Conservation (phyloP, 192 early-diverging fungal species). For the Rhizophagus prolifer region DNA sequence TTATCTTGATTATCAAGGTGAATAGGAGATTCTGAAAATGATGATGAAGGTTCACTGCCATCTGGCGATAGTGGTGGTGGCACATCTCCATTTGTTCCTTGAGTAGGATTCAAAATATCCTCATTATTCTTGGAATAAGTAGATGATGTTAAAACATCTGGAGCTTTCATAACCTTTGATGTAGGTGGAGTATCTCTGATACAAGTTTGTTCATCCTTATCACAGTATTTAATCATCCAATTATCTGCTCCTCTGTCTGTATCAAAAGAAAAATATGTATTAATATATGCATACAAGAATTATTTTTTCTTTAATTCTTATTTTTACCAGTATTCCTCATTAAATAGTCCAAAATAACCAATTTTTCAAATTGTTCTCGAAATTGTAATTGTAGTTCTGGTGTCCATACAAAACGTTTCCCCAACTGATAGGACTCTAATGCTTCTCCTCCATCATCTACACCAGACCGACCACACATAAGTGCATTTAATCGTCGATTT, state of each 20-base stretch:
- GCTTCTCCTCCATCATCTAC: not conserved
- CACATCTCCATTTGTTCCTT: not conserved
- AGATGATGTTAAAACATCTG: not conserved
- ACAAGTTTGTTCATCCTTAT: constrained; percentile 36
- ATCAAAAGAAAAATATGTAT: not conserved
- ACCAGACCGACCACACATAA: not conserved
- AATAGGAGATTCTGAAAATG: not conserved
- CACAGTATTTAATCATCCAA: constrained; percentile 84
- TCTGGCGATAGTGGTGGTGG: not conserved
- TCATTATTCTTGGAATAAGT: not conserved
- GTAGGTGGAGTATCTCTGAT: constrained; percentile 24
- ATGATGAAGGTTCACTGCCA: not conserved
- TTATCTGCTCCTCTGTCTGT: constrained; percentile 68
- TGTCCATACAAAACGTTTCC: constrained; percentile 48
- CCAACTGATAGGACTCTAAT: constrained; percentile 21
- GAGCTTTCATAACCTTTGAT: constrained; percentile 22
- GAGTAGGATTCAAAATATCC: not conserved
- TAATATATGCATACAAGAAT: not conserved
- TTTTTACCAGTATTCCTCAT: constrained; percentile 84
- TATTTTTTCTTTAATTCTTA: constrained; percentile 32
- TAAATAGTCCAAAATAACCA: constrained; percentile 85
- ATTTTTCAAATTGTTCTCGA: constrained; percentile 70
- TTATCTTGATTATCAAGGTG: not conserved
- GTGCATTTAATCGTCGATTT: constrained; percentile 1
- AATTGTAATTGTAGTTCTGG: constrained; percentile 52